phyloP scores from a whole-genome alignment of 257 asterid genomes.

The Marsdenia floribunda region DNA sequence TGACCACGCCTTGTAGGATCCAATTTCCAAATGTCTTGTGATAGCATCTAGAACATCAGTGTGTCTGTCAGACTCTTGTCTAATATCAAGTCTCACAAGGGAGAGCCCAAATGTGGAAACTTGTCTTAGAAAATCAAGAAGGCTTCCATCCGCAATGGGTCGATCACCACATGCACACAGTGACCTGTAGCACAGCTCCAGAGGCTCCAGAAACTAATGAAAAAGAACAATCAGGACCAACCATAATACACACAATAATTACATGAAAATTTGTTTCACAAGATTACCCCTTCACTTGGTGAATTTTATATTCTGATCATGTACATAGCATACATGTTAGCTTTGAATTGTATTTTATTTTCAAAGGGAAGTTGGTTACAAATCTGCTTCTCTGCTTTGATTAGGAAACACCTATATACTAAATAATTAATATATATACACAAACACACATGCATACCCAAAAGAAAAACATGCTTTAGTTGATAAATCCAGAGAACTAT shows the following conservation, averaged over 20 bases:
- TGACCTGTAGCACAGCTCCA: conserved; percentile 89
- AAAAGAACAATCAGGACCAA: conserved; percentile 6
- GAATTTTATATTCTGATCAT: neutral
- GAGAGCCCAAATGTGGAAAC: conserved; percentile 93
- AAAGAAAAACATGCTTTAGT: neutral
- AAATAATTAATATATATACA: neutral
- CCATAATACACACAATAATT: neutral
- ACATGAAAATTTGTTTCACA: neutral
- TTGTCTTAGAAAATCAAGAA: conserved; percentile 90
- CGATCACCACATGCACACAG: conserved; percentile 87
- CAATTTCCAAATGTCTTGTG: conserved; percentile 71
- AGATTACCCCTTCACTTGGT: neutral
- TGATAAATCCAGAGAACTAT: neutral
- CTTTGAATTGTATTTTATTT: neutral
- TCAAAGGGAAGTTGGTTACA: neutral
- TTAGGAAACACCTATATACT: neutral
- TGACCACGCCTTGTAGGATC: conserved; percentile 87
- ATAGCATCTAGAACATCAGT: conserved; percentile 87
- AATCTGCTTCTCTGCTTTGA: neutral
- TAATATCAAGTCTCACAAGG: conserved; percentile 81
- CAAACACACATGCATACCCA: neutral
- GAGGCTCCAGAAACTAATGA: conserved; percentile 80
- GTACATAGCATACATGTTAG: neutral
- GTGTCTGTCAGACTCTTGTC: conserved; percentile 95
- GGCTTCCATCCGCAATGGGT: conserved; percentile 89